These are phyloP conservation scores for Ceratocystis albifundus DNA, from an alignment of 2,329 filamentous ascomycete genomes.

Conservation along the genomic window DNA sequence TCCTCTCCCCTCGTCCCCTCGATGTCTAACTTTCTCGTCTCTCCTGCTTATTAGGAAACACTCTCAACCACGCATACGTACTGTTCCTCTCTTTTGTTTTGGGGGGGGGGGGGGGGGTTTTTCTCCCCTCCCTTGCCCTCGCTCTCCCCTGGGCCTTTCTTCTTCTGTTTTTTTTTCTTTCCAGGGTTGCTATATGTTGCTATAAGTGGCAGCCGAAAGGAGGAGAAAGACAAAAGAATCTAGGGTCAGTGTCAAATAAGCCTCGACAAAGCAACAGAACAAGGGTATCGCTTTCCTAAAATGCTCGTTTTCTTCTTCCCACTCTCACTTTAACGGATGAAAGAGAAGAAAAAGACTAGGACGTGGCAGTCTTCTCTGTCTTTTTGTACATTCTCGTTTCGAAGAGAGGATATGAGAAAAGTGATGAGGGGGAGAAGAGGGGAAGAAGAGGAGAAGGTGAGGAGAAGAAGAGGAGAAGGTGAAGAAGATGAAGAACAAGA, in stretches of 20 bases:
- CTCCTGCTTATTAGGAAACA: background rate
- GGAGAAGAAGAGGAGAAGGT: too few species aligned
- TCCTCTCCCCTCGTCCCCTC: background rate
- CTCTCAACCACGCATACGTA: background rate
- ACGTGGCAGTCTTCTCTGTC: background rate
- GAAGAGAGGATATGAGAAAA: background rate
- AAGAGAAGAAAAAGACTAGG: background rate
- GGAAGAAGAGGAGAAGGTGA: background rate
- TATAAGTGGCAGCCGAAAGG: conserved; percentile 14
- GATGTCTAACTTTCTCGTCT: background rate
- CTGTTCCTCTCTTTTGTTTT: background rate
- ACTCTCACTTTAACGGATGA: background rate
- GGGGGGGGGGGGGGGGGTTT: too few species aligned
- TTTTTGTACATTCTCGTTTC: background rate
- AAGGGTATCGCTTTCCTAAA: background rate
- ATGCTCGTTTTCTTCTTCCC: background rate
- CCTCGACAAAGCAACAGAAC: background rate
- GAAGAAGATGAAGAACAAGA: too few species aligned
- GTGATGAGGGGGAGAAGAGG: too few species aligned
- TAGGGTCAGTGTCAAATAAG: conserved; percentile 8
- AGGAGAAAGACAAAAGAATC: conserved; percentile 6
- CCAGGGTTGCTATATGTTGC: background rate
- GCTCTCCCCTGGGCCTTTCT: background rate
- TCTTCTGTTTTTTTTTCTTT: conserved; percentile 1
- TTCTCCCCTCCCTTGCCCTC: background rate